Percentiles rank a stretch among this genome's conserved stretches.
Conservation (phyloP, 176 grass and related monocot genomes). For the Hordeum vulgare region DNA sequence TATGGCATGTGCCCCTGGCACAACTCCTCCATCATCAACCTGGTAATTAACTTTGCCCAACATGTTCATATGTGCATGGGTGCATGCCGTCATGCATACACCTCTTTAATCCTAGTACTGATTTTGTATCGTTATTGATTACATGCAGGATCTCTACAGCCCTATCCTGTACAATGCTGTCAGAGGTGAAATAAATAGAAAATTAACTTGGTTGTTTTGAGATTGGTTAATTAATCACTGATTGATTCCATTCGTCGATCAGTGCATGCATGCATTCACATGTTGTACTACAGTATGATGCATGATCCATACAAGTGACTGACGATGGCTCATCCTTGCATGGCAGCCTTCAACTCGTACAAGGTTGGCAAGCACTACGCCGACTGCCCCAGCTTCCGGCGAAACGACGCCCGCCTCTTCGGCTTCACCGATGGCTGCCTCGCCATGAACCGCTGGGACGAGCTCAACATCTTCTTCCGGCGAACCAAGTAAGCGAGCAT, state of each 20-base stretch:
- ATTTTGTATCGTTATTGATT: not conserved
- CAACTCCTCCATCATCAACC: constrained; percentile 49
- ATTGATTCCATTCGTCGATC: not conserved
- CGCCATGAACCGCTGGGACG: constrained; percentile 38
- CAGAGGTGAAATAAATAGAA: constrained; percentile 12
- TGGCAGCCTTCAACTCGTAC: constrained; percentile 44
- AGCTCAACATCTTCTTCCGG: constrained; percentile 49
- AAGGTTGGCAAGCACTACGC: constrained; percentile 10
- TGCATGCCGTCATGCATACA: too few species aligned
- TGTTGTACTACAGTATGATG: not conserved
- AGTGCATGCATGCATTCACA: not conserved
- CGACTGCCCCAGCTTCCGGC: constrained; percentile 23
- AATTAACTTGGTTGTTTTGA: not conserved
- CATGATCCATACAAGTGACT: not conserved
- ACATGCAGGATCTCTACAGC: constrained; percentile 39
- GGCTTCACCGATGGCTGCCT: constrained; percentile 50
- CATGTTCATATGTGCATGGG: not conserved
- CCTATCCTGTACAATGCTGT: constrained; percentile 45
- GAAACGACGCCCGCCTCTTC: constrained; percentile 29
- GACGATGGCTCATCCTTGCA: not conserved
- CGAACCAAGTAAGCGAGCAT: constrained; percentile 32
- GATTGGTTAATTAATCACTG: not conserved
- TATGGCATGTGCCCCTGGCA: constrained; percentile 46
- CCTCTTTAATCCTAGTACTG: not conserved
- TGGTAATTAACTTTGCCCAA: constrained; percentile 15